Conservation (phyloP, 768 basidiomycete species). For the Leucocoprinus leucothites region DNA sequence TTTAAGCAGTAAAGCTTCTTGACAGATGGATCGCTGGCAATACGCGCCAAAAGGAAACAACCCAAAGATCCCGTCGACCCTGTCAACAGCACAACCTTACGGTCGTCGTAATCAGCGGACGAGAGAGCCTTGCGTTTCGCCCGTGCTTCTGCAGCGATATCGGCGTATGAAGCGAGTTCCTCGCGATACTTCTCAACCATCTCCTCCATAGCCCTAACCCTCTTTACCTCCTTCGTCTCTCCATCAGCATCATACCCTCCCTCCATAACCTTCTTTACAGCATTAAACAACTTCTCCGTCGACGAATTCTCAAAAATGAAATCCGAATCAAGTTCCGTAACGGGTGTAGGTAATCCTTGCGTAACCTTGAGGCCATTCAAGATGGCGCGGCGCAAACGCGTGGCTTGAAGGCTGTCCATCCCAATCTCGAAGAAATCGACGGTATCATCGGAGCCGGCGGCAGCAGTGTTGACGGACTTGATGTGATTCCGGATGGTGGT, state of each 20-base stretch:
- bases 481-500: constrained; percentile 22
- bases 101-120: constrained; percentile 1
- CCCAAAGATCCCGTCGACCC: constrained; percentile 41
- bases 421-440: constrained; percentile 37
- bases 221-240: constrained; percentile 15
- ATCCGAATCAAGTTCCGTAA: constrained; percentile 21
- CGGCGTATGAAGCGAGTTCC: constrained; percentile 14
- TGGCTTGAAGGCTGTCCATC: constrained; percentile 39
- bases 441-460: constrained; percentile 18
- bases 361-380: constrained; percentile 23
- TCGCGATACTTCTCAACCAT: constrained; percentile 26
- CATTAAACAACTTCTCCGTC: constrained; percentile 21
- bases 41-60: constrained; percentile 27
- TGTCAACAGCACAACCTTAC: constrained; percentile 31
- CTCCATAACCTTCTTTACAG: constrained; percentile 19
- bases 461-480: constrained; percentile 13
- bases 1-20: constrained; percentile 31
- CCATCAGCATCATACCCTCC: constrained; percentile 12
- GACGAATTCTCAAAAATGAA: constrained; percentile 30
- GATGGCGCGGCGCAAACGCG: constrained; percentile 28
- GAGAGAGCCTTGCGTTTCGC: background rate
- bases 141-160: constrained; percentile 5
- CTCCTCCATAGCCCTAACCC: constrained; percentile 22
- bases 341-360: constrained; percentile 7
- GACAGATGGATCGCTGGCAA: constrained; percentile 22